A percentile compares a stretch with the other conserved stretches of the same genome.
Conservation (phyloP, 2,329 filamentous ascomycete species). For the Xylaria digitata region DNA sequence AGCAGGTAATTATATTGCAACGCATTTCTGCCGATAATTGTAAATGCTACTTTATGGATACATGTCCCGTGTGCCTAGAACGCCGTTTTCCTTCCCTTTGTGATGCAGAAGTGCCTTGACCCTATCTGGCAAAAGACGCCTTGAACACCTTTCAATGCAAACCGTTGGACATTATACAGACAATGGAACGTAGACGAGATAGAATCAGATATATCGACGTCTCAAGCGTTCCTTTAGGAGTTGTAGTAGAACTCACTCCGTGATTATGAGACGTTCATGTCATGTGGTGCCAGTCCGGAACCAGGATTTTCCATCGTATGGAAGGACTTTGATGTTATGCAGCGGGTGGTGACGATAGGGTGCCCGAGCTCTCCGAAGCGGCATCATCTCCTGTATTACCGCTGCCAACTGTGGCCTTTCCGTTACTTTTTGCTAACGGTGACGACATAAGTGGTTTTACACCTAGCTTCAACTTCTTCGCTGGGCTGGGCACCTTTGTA, state of each 20-base stretch:
- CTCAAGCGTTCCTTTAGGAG: background rate
- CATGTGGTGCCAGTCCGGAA: background rate
- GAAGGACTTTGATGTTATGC: conserved; percentile 36
- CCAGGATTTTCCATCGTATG: conserved; percentile 7
- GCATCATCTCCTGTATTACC: conserved; percentile 54
- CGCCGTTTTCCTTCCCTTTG: conserved; percentile 39
- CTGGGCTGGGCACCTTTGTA: conserved; percentile 56
- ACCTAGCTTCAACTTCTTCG: conserved; percentile 59
- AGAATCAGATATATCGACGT: conserved; percentile 10
- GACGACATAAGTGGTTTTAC: conserved; percentile 62
- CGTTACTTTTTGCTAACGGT: conserved; percentile 61
- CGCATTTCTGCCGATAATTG: conserved; percentile 40
- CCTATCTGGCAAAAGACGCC: conserved; percentile 39
- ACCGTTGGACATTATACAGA: conserved; percentile 44
- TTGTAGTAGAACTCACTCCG: background rate
- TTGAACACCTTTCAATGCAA: conserved; percentile 46
- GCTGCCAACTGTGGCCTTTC: conserved; percentile 51
- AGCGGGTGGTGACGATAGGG: conserved; percentile 64
- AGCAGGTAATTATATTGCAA: conserved; percentile 28
- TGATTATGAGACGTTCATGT: conserved; percentile 1
- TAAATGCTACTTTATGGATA: conserved; percentile 41
- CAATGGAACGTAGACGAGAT: conserved; percentile 34
- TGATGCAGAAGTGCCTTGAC: conserved; percentile 43
- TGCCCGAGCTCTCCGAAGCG: conserved; percentile 68
- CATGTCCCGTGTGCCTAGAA: conserved; percentile 37